Base-by-base conservation (phyloP, 2,329 filamentous ascomycete species). In the Fusarium nygamai region DNA sequence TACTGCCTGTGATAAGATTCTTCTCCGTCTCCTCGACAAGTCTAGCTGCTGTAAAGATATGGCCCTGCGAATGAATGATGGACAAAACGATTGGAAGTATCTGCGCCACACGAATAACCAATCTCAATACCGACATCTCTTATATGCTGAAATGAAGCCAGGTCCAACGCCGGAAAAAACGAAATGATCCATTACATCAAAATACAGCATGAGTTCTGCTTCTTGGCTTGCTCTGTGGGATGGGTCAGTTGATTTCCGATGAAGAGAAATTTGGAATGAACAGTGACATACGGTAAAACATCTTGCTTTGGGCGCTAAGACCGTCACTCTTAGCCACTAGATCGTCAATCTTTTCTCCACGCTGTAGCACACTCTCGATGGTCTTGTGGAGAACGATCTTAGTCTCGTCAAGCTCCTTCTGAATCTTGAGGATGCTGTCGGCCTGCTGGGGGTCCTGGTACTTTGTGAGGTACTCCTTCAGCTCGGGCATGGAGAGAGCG, bases 331-430 rank as follows among this genome's bases (percentile, higher is more conserved):
- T 98, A 74, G 92, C 92, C 51, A 98, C 96, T 78, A 99, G 85
- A 78, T 93, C 94, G 81, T 98, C 96, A 77, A 99, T 94, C 89
- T 98, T 98, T 90, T 98, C 95, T 47, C 95, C 96, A 71, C 96
- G 90, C 87, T 98, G 92, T 80, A 98, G 84, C 60, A 88, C 92
- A 79, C 91, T 93, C 86, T 97, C 93, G 79, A 98, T 98, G 50
- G 96, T 98, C 90, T 98, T 97, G 86, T 98, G 95, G 78, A 99
- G 88, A 68, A 98, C 92, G 81, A 97, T 95, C 89, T 98, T 98
- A 70, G 96, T 98, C 88, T 98, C 95, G 81, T 98, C 95, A 71
- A 99, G 88, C 86, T 99, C 95, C 85, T 94, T 93, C 84, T 98
- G 96, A 79, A 99, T 98, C 88, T 94, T 95, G 87, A 94, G 90